These are phyloP conservation scores for Penicillium pancosmium DNA, from an alignment of 495 filamentous ascomycete species.

Conservation along the genomic window DNA sequence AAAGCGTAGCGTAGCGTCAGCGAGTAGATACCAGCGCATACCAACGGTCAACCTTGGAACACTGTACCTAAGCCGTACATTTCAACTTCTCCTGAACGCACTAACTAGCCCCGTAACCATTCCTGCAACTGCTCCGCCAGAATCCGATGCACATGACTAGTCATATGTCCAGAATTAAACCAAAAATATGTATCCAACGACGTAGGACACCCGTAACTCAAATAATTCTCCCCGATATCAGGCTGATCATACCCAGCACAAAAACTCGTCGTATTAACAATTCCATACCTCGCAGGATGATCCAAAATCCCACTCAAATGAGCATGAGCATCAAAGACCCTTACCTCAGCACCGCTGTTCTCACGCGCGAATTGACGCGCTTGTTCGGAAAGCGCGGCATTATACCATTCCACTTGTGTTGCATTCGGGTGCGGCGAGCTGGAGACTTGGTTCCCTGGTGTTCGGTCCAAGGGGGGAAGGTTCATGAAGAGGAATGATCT, in stretches of 20 bases:
- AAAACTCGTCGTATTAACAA: constrained; percentile 52
- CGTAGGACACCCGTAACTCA: constrained; percentile 49
- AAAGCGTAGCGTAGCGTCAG: too few relatives aligned
- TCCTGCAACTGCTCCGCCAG: constrained; percentile 34
- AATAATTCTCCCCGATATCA: constrained; percentile 47
- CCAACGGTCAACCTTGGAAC: too few relatives aligned
- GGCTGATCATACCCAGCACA: constrained; percentile 52
- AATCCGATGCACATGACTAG: constrained; percentile 45
- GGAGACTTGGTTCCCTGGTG: constrained; percentile 38
- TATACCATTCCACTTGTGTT: constrained; percentile 49
- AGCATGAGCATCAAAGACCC: constrained; percentile 49
- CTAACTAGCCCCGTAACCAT: constrained; percentile 22
- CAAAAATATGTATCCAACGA: constrained; percentile 54
- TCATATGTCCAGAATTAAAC: constrained; percentile 56
- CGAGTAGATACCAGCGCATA: too few relatives aligned
- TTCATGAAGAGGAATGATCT: constrained; percentile 52
- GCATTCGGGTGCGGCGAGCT: constrained; percentile 44
- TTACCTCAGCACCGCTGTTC: constrained; percentile 37
- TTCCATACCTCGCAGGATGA: constrained; percentile 43
- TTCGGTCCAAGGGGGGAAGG: constrained; percentile 52
- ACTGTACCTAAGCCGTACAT: too few relatives aligned
- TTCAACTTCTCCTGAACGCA: background rate
- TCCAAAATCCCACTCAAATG: constrained; percentile 48
- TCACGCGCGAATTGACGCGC: constrained; percentile 24
- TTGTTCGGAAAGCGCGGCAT: constrained; percentile 33